phyloP scores from a whole-genome alignment of 345 rosid species.

The Gossypium mustelinum region DNA sequence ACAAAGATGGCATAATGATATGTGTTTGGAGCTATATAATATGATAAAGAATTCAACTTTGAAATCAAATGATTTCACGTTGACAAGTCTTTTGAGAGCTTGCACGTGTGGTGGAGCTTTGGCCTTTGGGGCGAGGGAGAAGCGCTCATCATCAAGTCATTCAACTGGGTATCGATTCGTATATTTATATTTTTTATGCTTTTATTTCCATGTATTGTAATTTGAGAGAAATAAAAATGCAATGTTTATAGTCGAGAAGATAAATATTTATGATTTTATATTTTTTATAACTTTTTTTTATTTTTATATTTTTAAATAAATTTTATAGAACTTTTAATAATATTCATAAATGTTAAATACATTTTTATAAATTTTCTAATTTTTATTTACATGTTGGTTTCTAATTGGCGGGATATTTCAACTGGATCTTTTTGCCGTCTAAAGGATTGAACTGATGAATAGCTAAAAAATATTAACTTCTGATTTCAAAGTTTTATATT shows the following conservation, averaged over 20 bases:
- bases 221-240: slow-evolving; percentile 57
- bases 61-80: slow-evolving; percentile 68
- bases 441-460: too few relatives aligned
- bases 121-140: slow-evolving; percentile 51
- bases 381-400: too few relatives aligned
- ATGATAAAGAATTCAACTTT: slow-evolving; percentile 48
- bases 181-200: slow-evolving; percentile 59
- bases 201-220: slow-evolving; percentile 84
- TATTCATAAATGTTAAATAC: too few relatives aligned
- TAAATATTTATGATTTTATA: background rate
- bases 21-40: slow-evolving; percentile 55
- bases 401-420: too few relatives aligned
- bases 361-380: too few relatives aligned
- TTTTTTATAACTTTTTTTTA: too few relatives aligned
- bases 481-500: too few relatives aligned
- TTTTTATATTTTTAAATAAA: too few relatives aligned
- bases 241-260: slow-evolving; percentile 35
- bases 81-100: slow-evolving; percentile 70
- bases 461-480: too few relatives aligned
- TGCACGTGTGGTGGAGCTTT: slow-evolving; percentile 78
- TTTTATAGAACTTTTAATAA: too few relatives aligned
- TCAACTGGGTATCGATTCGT: slow-evolving; percentile 54
- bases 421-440: too few relatives aligned
- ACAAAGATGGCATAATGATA: slow-evolving; percentile 56
- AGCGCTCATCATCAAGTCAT: slow-evolving; percentile 67